A percentile compares a stretch with the other conserved stretches of the same genome.
These are phyloP conservation scores for Amylocystis lapponica DNA, from an alignment of 768 basidiomycete genomes.

Conservation along the genomic window DNA sequence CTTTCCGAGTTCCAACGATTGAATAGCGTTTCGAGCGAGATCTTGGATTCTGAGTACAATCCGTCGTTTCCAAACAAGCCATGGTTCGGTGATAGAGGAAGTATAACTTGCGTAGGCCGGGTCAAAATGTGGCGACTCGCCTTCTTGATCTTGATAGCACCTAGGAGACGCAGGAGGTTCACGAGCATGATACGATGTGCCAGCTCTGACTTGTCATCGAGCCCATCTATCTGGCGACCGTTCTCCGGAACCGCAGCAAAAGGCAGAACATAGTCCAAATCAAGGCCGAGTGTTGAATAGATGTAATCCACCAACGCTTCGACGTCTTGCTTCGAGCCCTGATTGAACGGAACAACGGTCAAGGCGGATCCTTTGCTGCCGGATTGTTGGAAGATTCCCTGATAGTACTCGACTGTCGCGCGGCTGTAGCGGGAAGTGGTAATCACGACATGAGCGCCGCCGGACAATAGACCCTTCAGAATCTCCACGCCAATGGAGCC, in stretches of 20 bases:
- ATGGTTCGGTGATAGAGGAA: constrained; percentile 97
- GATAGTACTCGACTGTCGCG: constrained; percentile 95
- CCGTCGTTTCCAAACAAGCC: constrained; percentile 98
- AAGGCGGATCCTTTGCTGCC: constrained; percentile 95
- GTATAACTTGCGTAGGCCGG: constrained; percentile 95
- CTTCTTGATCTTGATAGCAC: constrained; percentile 97
- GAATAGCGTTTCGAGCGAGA: constrained; percentile 96
- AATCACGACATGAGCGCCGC: constrained; percentile 94
- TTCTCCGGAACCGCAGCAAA: constrained; percentile 99
- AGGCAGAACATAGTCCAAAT: constrained; percentile 97
- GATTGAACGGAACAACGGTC: constrained; percentile 98
- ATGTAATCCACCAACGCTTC: constrained; percentile 98
- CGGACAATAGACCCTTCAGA: constrained; percentile 92
- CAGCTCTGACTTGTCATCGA: constrained; percentile 96
- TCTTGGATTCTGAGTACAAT: constrained; percentile 97
- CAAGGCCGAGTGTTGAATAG: constrained; percentile 90
- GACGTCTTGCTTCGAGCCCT: constrained; percentile 97
- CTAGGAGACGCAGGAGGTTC: constrained; percentile 92
- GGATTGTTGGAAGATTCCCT: constrained; percentile 92
- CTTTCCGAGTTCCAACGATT: constrained; percentile 97
- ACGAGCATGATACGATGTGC: constrained; percentile 99
- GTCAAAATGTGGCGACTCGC: constrained; percentile 95
- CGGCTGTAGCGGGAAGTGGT: constrained; percentile 98
- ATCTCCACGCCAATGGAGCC: constrained; percentile 98
- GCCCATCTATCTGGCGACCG: constrained; percentile 93